Conservation (phyloP, 1,284 basidiomycete species). For the Bjerkandera adusta region DNA sequence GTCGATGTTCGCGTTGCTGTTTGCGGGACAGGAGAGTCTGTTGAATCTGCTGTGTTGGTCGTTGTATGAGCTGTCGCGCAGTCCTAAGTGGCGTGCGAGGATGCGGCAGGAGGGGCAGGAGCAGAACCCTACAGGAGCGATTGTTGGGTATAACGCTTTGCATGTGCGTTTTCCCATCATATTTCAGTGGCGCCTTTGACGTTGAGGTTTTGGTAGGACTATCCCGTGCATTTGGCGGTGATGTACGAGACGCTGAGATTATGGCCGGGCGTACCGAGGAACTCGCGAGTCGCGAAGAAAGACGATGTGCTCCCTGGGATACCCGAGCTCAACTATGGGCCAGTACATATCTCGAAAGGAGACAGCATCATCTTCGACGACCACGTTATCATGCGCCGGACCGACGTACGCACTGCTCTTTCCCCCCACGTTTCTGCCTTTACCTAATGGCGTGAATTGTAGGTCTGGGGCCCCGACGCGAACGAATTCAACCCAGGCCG, state of each 20-base stretch:
- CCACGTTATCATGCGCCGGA: slow-evolving; percentile 22
- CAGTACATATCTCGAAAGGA: slow-evolving; percentile 20
- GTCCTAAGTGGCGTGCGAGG: slow-evolving; percentile 20
- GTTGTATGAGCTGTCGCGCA: slow-evolving; percentile 19
- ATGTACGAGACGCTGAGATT: slow-evolving; percentile 26
- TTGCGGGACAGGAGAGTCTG: slow-evolving; percentile 25
- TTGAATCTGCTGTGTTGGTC: slow-evolving; percentile 24
- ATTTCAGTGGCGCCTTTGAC: too few species aligned
- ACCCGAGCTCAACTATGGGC: slow-evolving; percentile 14
- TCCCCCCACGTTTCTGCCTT: not conserved
- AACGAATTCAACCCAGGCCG: slow-evolving; percentile 21
- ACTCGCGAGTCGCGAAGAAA: slow-evolving; percentile 20
- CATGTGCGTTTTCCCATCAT: not conserved
- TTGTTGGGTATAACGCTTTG: slow-evolving; percentile 9
- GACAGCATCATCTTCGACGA: slow-evolving; percentile 28
- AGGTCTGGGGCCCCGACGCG: slow-evolving; percentile 22
- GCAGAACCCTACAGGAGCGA: not conserved
- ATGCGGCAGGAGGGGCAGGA: slow-evolving; percentile 19
- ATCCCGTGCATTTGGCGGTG: slow-evolving; percentile 24
- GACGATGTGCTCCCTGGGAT: slow-evolving; percentile 26
- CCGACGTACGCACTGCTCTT: slow-evolving; percentile 14
- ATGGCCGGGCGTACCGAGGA: slow-evolving; percentile 29
- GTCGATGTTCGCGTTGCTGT: slow-evolving; percentile 24
- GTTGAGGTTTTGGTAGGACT: slow-evolving; percentile 13
- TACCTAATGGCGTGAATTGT: not conserved